Percentiles rank a stretch among this genome's conserved stretches.
phyloP scores from a whole-genome alignment of 768 basidiomycete genomes.

The Clitopilus passeckerianus region DNA sequence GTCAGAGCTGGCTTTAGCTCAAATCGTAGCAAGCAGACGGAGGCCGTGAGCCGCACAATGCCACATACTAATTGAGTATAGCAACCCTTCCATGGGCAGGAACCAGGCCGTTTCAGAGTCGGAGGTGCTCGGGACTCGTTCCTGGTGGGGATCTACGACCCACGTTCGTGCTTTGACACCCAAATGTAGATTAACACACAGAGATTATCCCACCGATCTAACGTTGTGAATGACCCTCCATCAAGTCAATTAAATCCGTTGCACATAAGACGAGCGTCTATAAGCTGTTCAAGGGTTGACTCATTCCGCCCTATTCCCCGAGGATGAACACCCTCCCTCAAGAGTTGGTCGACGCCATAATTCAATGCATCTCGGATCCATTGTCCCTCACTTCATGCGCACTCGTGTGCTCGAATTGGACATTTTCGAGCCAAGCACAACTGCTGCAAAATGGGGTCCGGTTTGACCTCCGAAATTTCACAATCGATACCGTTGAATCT shows the following conservation, averaged over 20 bases:
- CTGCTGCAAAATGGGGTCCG: neutral
- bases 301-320: neutral
- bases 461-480: neutral
- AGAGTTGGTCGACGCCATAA: neutral
- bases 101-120: neutral
- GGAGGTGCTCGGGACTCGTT: neutral
- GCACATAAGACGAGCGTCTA: neutral
- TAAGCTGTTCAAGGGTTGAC: neutral
- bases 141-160: neutral
- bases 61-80: neutral
- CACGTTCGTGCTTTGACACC: neutral
- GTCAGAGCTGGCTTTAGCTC: neutral
- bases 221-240: neutral
- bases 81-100: neutral
- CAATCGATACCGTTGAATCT: neutral
- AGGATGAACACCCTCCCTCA: neutral
- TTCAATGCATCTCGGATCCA: neutral
- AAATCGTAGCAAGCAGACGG: neutral
- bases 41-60: neutral
- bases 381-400: neutral
- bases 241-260: neutral
- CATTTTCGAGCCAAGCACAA: neutral
- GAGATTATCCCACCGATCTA: neutral
- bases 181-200: neutral
- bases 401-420: neutral